phyloP scores from a whole-genome alignment of 108 stramenopile genomes.

The Cyclotella cryptica region DNA sequence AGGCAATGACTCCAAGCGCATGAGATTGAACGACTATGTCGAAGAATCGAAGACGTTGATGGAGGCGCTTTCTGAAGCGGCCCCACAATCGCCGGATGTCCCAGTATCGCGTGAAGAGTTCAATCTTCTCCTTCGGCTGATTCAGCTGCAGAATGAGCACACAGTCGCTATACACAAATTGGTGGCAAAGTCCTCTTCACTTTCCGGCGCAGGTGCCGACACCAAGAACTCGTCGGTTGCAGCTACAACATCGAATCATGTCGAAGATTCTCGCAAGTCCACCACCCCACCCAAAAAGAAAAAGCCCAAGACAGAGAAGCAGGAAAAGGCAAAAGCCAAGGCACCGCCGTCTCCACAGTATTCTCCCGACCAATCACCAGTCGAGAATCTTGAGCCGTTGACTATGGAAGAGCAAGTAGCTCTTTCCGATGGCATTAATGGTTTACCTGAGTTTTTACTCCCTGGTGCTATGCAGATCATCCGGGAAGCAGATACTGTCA shows the following conservation, averaged over 20 bases:
- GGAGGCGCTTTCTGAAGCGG: conserved; percentile 67
- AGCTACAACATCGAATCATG: neutral
- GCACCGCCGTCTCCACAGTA: conserved; percentile 16
- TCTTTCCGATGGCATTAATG: conserved; percentile 83
- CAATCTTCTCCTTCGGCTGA: conserved; percentile 70
- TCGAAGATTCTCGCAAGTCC: conserved; percentile 16
- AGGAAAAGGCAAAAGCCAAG: conserved; percentile 37
- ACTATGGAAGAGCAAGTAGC: conserved; percentile 82
- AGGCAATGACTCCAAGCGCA: conserved; percentile 56
- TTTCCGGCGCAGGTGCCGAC: no score
- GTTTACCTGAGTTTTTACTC: conserved; percentile 61
- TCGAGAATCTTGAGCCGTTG: conserved; percentile 61
- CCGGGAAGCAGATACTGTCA: conserved; percentile 74
- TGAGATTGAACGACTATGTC: conserved; percentile 66
- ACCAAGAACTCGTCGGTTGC: neutral
- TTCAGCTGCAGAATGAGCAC: conserved; percentile 75
- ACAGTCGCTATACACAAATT: conserved; percentile 70
- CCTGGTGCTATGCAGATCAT: conserved; percentile 86
- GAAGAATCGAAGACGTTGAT: conserved; percentile 62
- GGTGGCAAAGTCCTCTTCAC: conserved; percentile 43
- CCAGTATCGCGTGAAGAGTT: conserved; percentile 77
- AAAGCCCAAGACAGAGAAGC: conserved; percentile 55
- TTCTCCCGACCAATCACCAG: conserved; percentile 34
- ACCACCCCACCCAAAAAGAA: conserved; percentile 61
- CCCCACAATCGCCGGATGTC: conserved; percentile 44